Base-by-base conservation (phyloP, 2,329 filamentous ascomycete species). In the Pestalotiopsis sp. region DNA sequence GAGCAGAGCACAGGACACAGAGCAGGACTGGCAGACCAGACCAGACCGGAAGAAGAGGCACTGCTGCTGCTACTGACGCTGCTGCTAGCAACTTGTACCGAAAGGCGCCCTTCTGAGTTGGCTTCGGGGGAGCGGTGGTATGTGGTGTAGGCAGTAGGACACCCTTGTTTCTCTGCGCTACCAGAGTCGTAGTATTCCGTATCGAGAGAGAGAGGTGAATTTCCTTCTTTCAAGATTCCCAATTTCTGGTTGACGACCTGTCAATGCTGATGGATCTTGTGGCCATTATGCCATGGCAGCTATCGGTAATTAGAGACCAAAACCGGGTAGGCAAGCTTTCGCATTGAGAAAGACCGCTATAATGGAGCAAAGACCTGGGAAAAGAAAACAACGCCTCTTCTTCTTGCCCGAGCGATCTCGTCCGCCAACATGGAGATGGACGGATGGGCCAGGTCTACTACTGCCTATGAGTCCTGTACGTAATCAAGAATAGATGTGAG, bases 1-100 rank as follows among this genome's bases (percentile, higher is more conserved):
- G 69, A 66, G 69, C 56, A 69, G 20, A 52, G 45, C 45, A 52
- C 45, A 52, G 45, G 45, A n/a, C 45, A 68, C 69, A 71, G 58
- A 60, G 58, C n/a, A n/a, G 23, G 31, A 38, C 58, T 52, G 31
- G 17, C 59, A 38, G 31, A 62, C 59, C 59, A 27, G 59, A 62
- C 13, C 59, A 38, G 31, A 62, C 59, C 59, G 59, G 59, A 62
- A 62, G 59, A 62, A 62, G 17, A 62, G 59, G 31, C 45, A n/a
- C 17, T 52, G 31, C 31, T 36, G 31, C 20, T 17, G 45, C 45
- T 52, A 52, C 17, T 49, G 17, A 4, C 4, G 31, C 31, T 36
- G 41, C 41, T 14, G n/a, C 41, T 52, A n/a, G 41, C 52, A 38
- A 66, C 27, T 39, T 66, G 64, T 66, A 66, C 64, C 64, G 64